phyloP scores from a whole-genome alignment of 495 filamentous ascomycete genomes.

The Pyronema domesticum region DNA sequence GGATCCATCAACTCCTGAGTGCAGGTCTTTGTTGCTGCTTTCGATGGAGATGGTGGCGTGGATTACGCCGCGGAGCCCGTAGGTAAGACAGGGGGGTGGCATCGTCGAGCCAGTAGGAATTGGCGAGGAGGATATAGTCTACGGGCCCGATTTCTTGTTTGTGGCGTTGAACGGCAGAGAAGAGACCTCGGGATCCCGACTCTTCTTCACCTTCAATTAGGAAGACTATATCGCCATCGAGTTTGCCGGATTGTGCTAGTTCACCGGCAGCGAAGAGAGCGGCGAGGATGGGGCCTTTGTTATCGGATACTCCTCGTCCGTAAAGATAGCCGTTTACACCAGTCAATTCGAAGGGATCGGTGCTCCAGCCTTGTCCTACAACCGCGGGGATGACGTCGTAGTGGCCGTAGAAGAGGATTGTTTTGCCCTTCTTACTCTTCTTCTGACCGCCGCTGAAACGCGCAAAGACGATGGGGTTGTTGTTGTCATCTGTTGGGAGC shows the following conservation, averaged over 20 bases:
- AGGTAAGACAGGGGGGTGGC: slow-evolving; percentile 89
- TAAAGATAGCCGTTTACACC: slow-evolving; percentile 87
- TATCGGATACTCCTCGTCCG: slow-evolving; percentile 90
- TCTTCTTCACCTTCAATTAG: slow-evolving; percentile 96
- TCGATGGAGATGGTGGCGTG: slow-evolving; percentile 78
- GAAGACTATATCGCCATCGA: slow-evolving; percentile 77
- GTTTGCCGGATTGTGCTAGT: slow-evolving; percentile 53
- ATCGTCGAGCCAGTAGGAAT: slow-evolving; percentile 97
- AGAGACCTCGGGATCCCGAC: slow-evolving; percentile 77
- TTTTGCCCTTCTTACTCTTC: slow-evolving; percentile 41
- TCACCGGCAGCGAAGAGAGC: slow-evolving; percentile 86
- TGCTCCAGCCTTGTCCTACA: slow-evolving; percentile 44
- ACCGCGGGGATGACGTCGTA: slow-evolving; percentile 97
- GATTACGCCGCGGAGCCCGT: slow-evolving; percentile 84
- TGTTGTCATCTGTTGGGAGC: slow-evolving; percentile 50
- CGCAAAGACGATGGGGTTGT: slow-evolving; percentile 81
- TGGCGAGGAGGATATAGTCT: slow-evolving; percentile 85
- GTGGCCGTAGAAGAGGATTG: slow-evolving; percentile 90
- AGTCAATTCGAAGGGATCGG: slow-evolving; percentile 67
- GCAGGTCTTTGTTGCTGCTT: slow-evolving; percentile 72
- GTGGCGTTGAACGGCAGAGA: slow-evolving; percentile 53
- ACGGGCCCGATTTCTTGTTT: slow-evolving; percentile 75
- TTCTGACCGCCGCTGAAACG: slow-evolving; percentile 39
- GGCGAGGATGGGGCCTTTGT: slow-evolving; percentile 87
- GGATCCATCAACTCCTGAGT: slow-evolving; percentile 89